A percentile compares a stretch with the other conserved stretches of the same genome.
Conservation (phyloP, 2,329 filamentous ascomycete species). For the Triangularia verruculosa region DNA sequence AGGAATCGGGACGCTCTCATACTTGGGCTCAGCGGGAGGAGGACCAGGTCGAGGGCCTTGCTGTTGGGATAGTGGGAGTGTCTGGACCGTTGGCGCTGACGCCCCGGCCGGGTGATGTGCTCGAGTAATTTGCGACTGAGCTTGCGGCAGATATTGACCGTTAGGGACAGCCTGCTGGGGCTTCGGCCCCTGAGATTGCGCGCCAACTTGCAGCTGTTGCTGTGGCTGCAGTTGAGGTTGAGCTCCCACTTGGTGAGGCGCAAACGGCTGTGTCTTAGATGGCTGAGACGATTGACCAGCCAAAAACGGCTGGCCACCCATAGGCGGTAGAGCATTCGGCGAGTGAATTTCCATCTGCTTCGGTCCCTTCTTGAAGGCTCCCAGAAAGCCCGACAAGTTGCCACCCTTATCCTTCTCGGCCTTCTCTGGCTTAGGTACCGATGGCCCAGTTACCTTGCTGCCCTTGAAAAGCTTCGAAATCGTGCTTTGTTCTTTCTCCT, state of each 20-base stretch:
- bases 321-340: neutral
- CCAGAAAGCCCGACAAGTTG: conserved; percentile 24
- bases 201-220: conserved; percentile 14
- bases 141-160: neutral
- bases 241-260: neutral
- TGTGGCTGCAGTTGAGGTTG: conserved; percentile 1
- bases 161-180: conserved; percentile 8
- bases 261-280: neutral
- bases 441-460: conserved; percentile 13
- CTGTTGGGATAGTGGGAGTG: conserved; percentile 16
- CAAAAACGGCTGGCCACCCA: neutral
- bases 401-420: conserved; percentile 25
- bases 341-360: conserved; percentile 15
- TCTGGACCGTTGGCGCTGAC: conserved; percentile 8
- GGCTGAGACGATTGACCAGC: neutral
- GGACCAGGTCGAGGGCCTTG: conserved; percentile 10
- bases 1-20: conserved; percentile 30
- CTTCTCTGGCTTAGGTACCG: conserved; percentile 19
- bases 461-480: conserved; percentile 30
- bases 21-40: conserved; percentile 22
- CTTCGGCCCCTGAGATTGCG: neutral
- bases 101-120: neutral
- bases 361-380: conserved; percentile 24
- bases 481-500: conserved; percentile 30
- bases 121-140: neutral